Evolutionary conservation across 257 asterid genomes (phyloP), one percentile per base, ranked within the genome.

Genomic region (Solanum sejunctum): DNA sequence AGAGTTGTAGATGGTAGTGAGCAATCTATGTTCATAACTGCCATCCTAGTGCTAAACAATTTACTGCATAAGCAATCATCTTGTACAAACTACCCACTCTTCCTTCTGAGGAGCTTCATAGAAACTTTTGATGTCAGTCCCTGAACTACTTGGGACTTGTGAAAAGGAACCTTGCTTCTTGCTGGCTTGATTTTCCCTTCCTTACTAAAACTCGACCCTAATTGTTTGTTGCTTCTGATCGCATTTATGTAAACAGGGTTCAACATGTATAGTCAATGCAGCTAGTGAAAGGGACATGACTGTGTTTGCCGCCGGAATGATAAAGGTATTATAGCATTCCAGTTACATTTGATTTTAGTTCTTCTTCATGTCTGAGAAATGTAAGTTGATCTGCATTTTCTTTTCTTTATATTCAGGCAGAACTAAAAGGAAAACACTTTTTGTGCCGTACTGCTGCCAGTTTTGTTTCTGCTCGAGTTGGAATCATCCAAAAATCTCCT

Each of bases 391-490:
- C 58, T 56, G 86, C 79, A 83, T 55, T 84, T 52, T 84, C 86
- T 52, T 85, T 83, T 84, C 80, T 88, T 77, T 88, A 85, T 55
- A 79, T 87, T 81, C 88, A 96, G 99, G 98, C 99, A 75, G 99
- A 96, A 91, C 85, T 93, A 86, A 95, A 89, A 89, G 99, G 99
- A 71, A 96, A 94, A 90, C 90, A 89, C 87, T 96, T 92, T 91
- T 88, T 96, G 81, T 95, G 98, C 95, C 99, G 99, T 58, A 96
- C 97, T 84, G 99, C 99, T 64, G 99, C 99, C 78, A 96, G 98
- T 90, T 96, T 96, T 87, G 99, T 96, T 87, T 96, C 99, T 61
- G 92, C 98, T 86, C 94, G 97, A 84, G 87, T 96, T 84, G 99
- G 99, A 82, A 96, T 96, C 72, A 88, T 91, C 81, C 91, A 95